phyloP scores from a whole-genome alignment of 495 filamentous ascomycete genomes.

The Penicillium coffeae region DNA sequence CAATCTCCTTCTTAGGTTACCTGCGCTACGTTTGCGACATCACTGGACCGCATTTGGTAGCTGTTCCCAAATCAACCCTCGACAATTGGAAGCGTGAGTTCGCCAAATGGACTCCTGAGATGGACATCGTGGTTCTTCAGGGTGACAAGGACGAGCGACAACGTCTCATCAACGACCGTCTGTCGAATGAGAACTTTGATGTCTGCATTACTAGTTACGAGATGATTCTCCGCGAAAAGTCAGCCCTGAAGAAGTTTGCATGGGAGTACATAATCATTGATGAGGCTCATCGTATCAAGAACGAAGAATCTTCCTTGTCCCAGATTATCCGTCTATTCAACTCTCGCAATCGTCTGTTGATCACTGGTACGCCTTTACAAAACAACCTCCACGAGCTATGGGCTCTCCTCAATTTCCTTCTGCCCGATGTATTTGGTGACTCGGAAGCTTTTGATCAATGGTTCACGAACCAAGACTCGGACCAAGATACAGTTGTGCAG shows the following conservation, averaged over 20 bases:
- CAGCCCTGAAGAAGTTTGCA: slow-evolving; percentile 92
- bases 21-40: slow-evolving; percentile 84
- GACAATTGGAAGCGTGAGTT: slow-evolving; percentile 99
- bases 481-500: slow-evolving; percentile 95
- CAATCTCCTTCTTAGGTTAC: slow-evolving; percentile 87
- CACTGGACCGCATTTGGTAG: slow-evolving; percentile 88
- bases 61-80: slow-evolving; percentile 93
- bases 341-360: slow-evolving; percentile 90
- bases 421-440: slow-evolving; percentile 97
- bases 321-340: slow-evolving; percentile 97
- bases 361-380: slow-evolving; percentile 95
- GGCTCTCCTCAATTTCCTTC: slow-evolving; percentile 93
- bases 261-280: slow-evolving; percentile 99
- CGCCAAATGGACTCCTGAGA: slow-evolving; percentile 87
- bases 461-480: slow-evolving; percentile 85
- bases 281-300: slow-evolving; percentile 98
- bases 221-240: slow-evolving; percentile 94
- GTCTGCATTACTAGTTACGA: slow-evolving; percentile 95
- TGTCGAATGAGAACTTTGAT: slow-evolving; percentile 89
- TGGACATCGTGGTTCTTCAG: slow-evolving; percentile 90
- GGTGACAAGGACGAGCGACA: slow-evolving; percentile 93
- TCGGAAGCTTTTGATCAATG: slow-evolving; percentile 97
- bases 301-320: slow-evolving; percentile 94
- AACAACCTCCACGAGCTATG: slow-evolving; percentile 99
- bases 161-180: slow-evolving; percentile 81